A percentile compares a stretch with the other conserved stretches of the same genome.
phyloP scores from a whole-genome alignment of 345 rosid genomes.

The Citrus hindsii region DNA sequence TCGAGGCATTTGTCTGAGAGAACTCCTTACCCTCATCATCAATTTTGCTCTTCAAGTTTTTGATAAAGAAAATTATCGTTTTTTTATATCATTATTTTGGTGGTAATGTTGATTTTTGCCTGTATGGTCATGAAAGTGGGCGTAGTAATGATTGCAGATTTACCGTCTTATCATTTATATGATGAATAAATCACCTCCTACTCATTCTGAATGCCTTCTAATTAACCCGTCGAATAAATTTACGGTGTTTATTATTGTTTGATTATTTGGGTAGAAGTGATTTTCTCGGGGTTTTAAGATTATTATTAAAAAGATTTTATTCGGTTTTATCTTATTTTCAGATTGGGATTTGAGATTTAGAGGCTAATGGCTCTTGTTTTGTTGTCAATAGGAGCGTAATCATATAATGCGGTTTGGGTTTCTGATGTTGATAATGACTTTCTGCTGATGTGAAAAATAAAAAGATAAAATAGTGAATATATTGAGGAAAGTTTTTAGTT shows the following conservation, averaged over 20 bases:
- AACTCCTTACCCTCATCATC: conserved; percentile 8
- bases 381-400: too few relatives aligned
- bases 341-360: too few relatives aligned
- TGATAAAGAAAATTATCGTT: too few relatives aligned
- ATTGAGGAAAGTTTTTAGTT: too few relatives aligned
- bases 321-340: too few relatives aligned
- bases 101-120: too few relatives aligned
- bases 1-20: conserved; percentile 80
- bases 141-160: conserved; percentile 40
- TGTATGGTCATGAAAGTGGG: background rate
- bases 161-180: conserved; percentile 24
- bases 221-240: too few relatives aligned
- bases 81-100: background rate
- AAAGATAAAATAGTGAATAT: too few relatives aligned
- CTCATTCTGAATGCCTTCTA: conserved; percentile 53
- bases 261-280: background rate
- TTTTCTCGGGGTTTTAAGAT: too few relatives aligned
- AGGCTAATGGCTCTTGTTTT: too few relatives aligned
- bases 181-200: conserved; percentile 48
- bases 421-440: background rate
- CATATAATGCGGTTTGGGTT: background rate
- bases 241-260: background rate
- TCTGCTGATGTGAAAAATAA: too few relatives aligned
- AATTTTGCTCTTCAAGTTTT: background rate
- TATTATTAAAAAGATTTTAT: too few relatives aligned